Conservation (phyloP, 352 stramenopile genomes). For the Globisporangium canariense region DNA sequence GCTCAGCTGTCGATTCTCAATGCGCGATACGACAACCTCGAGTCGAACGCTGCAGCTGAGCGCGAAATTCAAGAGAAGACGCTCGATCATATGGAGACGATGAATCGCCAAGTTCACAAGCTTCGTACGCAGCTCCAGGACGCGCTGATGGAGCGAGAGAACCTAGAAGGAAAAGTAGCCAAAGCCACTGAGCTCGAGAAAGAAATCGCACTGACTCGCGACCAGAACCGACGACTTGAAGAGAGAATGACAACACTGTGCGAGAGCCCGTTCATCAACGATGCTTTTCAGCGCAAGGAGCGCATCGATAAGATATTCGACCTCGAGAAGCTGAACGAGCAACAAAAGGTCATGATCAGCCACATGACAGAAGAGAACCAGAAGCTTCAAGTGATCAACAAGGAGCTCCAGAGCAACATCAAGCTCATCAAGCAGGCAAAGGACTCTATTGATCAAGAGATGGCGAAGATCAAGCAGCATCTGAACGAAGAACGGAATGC, state of each 20-base stretch:
- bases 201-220: conserved; percentile 62
- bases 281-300: conserved; percentile 87
- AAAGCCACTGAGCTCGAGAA: conserved; percentile 80
- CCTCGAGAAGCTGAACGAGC: conserved; percentile 77
- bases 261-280: conserved; percentile 92
- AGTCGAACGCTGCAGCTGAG: conserved; percentile 76
- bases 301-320: conserved; percentile 83
- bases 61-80: conserved; percentile 90
- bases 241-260: conserved; percentile 89
- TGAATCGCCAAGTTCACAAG: conserved; percentile 90
- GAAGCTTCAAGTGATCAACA: conserved; percentile 75
- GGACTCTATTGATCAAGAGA: conserved; percentile 59
- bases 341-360: conserved; percentile 72
- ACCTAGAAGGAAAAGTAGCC: conserved; percentile 50
- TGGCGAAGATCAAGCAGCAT: conserved; percentile 53
- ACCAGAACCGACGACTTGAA: conserved; percentile 87
- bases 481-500: conserved; percentile 69
- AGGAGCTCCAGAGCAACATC: conserved; percentile 80
- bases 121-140: conserved; percentile 83
- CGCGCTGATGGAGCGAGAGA: conserved; percentile 73
- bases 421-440: conserved; percentile 81
- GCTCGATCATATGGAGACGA: conserved; percentile 85
- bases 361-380: conserved; percentile 74
- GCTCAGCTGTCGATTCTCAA: conserved; percentile 84
- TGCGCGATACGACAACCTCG: conserved; percentile 87